Evolutionary conservation across 352 stramenopile genomes (phyloP).

Genomic region (Thalassiosira oceanica): DNA sequence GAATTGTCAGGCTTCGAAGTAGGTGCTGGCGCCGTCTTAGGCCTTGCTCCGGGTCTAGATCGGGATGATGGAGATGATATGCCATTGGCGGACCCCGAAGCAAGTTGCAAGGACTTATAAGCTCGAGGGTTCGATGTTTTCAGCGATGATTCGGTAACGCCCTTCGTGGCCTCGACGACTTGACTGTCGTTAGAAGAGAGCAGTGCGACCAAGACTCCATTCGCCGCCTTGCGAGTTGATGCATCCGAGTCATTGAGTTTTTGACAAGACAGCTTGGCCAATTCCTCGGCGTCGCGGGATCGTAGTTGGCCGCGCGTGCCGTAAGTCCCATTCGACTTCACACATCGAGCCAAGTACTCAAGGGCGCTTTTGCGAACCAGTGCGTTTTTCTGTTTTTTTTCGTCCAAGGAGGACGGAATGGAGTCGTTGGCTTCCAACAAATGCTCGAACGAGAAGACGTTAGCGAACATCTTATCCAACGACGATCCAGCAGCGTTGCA

Average conservation of each 20-base stretch:
- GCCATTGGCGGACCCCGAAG: too few species aligned
- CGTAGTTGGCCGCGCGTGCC: slow-evolving; percentile 55
- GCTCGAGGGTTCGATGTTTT: slow-evolving; percentile 60
- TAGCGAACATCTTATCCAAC: slow-evolving; percentile 77
- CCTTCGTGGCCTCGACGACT: slow-evolving; percentile 32
- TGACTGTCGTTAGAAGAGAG: slow-evolving; percentile 48
- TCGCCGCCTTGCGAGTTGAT: slow-evolving; percentile 61
- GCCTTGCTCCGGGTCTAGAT: too few species aligned
- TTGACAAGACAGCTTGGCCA: slow-evolving; percentile 49
- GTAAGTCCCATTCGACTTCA: slow-evolving; percentile 45
- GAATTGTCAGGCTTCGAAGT: too few species aligned
- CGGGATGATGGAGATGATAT: too few species aligned
- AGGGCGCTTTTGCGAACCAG: slow-evolving; percentile 59
- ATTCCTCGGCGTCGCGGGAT: slow-evolving; percentile 26
- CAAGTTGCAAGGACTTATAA: slow-evolving; percentile 62
- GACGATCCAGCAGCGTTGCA: slow-evolving; percentile 54
- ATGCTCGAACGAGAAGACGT: slow-evolving; percentile 75
- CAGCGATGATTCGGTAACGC: slow-evolving; percentile 48
- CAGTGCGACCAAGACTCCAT: slow-evolving; percentile 56
- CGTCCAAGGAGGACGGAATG: slow-evolving; percentile 59
- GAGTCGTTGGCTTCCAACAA: slow-evolving; percentile 73
- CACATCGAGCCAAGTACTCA: slow-evolving; percentile 71
- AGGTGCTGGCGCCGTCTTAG: too few species aligned
- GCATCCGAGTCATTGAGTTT: slow-evolving; percentile 78
- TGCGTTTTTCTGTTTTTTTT: slow-evolving; percentile 80